Evolutionary conservation across 1,284 basidiomycete genomes (phyloP).

Genomic region (Heterobasidion irregulare): DNA sequence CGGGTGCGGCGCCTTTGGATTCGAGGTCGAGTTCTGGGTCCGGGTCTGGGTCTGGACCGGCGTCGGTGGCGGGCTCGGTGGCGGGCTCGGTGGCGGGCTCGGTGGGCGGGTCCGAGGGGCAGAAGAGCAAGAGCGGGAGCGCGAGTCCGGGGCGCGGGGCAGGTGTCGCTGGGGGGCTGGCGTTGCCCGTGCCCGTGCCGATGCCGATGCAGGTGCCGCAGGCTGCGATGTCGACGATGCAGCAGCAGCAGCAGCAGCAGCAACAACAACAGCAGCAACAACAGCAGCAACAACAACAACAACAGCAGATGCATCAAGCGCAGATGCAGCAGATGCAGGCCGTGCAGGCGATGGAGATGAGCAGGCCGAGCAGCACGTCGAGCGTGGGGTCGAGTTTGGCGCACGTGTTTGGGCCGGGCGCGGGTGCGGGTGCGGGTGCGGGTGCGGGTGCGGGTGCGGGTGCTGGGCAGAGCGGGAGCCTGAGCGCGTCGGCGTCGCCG

Average conservation of each 20-base stretch:
- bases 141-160: conserved; percentile 11
- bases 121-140: conserved; percentile 15
- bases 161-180: no score
- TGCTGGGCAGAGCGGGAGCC: neutral
- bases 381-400: conserved; percentile 3
- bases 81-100: conserved; percentile 5
- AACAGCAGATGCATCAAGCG: neutral
- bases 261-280: no score
- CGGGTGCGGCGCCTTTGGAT: neutral
- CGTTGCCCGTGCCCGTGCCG: neutral
- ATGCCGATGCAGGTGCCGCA: neutral
- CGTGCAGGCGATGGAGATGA: neutral
- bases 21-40: neutral
- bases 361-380: neutral
- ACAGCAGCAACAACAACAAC: no score
- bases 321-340: neutral
- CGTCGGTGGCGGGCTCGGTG: no score
- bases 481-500: neutral
- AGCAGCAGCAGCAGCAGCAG: no score
- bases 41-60: neutral
- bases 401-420: neutral
- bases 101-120: conserved; percentile 1
- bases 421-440: neutral
- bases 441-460: neutral
- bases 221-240: no score